A percentile compares a stretch with the other conserved stretches of the same genome.
Conservation (phyloP, 2,329 filamentous ascomycete species). For the Thyridium curvatum region DNA sequence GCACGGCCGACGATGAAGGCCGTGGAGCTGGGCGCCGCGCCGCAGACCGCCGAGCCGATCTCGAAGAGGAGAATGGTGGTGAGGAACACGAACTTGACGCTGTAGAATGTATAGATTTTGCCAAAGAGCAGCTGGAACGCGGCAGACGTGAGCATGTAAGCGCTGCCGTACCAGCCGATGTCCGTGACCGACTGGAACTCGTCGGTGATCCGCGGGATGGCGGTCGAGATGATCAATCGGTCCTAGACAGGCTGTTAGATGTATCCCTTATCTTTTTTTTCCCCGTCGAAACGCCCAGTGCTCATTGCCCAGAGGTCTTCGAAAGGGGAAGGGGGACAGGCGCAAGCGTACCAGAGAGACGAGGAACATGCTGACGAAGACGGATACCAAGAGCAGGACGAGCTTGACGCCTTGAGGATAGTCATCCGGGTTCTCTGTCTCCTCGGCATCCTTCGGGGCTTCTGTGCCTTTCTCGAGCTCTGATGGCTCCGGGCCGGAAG, state of each 20-base stretch:
- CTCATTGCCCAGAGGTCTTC: too few species aligned
- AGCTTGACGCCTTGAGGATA: conserved; percentile 26
- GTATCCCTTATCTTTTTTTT: not conserved
- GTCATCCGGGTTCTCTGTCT: conserved; percentile 3
- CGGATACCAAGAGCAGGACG: conserved; percentile 22
- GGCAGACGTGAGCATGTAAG: conserved; percentile 10
- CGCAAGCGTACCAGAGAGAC: conserved; percentile 21
- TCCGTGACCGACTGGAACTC: conserved; percentile 10
- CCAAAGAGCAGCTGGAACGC: conserved; percentile 29
- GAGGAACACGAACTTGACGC: conserved; percentile 25
- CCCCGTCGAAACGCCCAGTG: too few species aligned
- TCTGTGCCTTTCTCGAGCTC: not conserved
- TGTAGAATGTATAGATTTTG: conserved; percentile 31
- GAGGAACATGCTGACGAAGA: conserved; percentile 29
- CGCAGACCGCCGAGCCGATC: conserved; percentile 31
- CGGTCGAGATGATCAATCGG: conserved; percentile 28
- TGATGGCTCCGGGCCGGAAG: not conserved
- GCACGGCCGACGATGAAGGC: conserved; percentile 33
- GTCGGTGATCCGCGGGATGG: conserved; percentile 22
- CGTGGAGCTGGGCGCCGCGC: conserved; percentile 29
- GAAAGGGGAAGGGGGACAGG: not conserved
- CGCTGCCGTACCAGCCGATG: conserved; percentile 13
- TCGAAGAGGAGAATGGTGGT: conserved; percentile 25
- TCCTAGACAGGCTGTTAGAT: conserved; percentile 12
- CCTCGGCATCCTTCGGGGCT: conserved; percentile 1